phyloP scores from a whole-genome alignment of 768 basidiomycete genomes.

The Mycena olivaceomarginata region DNA sequence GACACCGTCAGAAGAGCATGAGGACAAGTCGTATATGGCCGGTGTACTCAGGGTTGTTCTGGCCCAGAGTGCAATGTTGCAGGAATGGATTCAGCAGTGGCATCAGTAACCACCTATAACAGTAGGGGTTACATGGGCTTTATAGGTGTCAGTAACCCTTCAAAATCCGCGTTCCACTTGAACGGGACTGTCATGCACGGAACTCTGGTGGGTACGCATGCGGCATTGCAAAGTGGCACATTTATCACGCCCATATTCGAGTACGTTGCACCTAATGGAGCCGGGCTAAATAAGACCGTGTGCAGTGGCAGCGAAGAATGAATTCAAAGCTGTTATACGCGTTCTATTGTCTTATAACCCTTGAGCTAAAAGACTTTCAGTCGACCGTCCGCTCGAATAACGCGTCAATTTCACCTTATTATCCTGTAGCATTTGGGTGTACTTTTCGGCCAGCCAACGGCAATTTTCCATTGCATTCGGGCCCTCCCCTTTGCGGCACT shows the following conservation, averaged over 20 bases:
- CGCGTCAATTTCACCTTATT: constrained; percentile 79
- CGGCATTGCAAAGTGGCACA: too few relatives aligned
- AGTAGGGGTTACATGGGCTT: too few relatives aligned
- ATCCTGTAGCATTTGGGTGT: constrained; percentile 84
- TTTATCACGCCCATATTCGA: constrained; percentile 3
- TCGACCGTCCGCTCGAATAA: neutral
- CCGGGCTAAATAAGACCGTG: neutral
- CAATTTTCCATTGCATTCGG: constrained; percentile 95
- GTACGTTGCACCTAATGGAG: neutral
- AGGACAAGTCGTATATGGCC: too few relatives aligned
- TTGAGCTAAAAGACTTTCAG: constrained; percentile 68
- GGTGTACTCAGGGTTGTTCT: too few relatives aligned
- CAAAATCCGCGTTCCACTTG: too few relatives aligned
- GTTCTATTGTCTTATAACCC: constrained; percentile 77
- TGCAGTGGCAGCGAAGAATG: neutral
- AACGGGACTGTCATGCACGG: too few relatives aligned
- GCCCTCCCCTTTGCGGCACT: constrained; percentile 93
- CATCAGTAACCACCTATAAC: too few relatives aligned
- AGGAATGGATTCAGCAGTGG: too few relatives aligned
- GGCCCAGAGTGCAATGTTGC: too few relatives aligned
- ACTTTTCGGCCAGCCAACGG: constrained; percentile 89
- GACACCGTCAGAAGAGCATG: too few relatives aligned
- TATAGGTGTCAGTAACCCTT: too few relatives aligned
- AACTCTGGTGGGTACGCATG: too few relatives aligned
- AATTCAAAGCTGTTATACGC: constrained; percentile 27